Base-by-base conservation (phyloP, 1,139 yeast genomes). In the Hyphopichia pseudoburtonii region DNA sequence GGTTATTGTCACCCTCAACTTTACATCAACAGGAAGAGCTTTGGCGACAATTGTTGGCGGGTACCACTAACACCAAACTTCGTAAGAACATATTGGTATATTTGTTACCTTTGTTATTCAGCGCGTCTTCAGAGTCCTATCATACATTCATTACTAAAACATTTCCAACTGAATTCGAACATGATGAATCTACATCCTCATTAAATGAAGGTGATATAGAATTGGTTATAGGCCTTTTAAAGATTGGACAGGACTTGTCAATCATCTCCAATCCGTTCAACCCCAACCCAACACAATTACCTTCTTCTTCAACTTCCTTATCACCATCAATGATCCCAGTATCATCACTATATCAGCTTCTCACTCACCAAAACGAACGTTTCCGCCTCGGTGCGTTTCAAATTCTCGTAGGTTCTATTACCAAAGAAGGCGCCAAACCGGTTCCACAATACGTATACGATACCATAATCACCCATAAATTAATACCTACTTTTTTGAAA, bases 81-180 rank as follows among this genome's bases (percentile, higher is more conserved):
- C 62, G 80, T 29, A 64, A 68, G 31, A 78, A 81, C 40, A 62
- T 84, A 2, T 76, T 77, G 39, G 62, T 73, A 1, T 82, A 86
- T 51, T 61, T 88, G 11, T 52, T 89, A 14, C 89, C 88, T 1
- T 71, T 68, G 10, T 54, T 88, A 12, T 78, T 88, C 52, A 75
- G 73, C 47, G 55, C 70, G 19, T 73, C 80, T 7, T 70, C 75
- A 1, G 40, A 39, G 8, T 36, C 48, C 6, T 52, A 56, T 29
- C 25, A 34, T 4, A 9, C 5, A 27, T 6, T 44, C 21, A 66
- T 75, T 10, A 71, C 74, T 48, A 51, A 54, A 19, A 34, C 48
- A 8, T 77, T 82, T 37, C 57, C 66, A 11, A 40, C 44, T 8
- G n/a, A n/a, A n/a, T n/a, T n/a, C n/a, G n/a, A n/a, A n/a, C 37